Evolutionary conservation across 345 rosid genomes (phyloP).

Genomic region (Orychophragmus violaceus): DNA sequence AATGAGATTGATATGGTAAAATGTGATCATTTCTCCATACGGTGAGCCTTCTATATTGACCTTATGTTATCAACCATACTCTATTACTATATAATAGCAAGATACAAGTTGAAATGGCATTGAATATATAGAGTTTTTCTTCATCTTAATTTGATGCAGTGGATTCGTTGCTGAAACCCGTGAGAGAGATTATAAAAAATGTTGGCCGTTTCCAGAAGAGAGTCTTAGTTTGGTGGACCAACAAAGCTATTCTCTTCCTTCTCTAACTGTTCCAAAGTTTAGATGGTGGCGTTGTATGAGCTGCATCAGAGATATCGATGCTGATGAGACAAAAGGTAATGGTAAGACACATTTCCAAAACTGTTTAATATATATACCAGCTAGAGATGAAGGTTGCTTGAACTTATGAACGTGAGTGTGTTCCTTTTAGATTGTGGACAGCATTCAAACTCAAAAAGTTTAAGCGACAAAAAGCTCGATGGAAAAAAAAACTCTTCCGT

Average conservation of each 20-base stretch:
- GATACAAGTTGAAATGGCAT: background rate
- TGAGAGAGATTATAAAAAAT: slow-evolving; percentile 40
- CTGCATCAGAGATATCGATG: slow-evolving; percentile 36
- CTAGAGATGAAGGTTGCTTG: background rate
- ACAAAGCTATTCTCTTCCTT: slow-evolving; percentile 36
- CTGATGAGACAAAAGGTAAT: slow-evolving; percentile 20
- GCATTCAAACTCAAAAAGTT: background rate
- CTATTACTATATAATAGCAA: background rate
- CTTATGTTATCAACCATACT: background rate
- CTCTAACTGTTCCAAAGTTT: slow-evolving; percentile 40
- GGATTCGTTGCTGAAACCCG: slow-evolving; percentile 64
- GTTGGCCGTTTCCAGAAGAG: slow-evolving; percentile 66
- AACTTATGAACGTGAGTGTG: background rate
- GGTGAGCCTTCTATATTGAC: slow-evolving; percentile 39
- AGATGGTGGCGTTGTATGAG: slow-evolving; percentile 55
- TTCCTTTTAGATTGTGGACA: background rate
- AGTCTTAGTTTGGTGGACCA: slow-evolving; percentile 14
- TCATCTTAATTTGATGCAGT: slow-evolving; percentile 35
- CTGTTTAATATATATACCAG: background rate
- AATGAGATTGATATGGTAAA: slow-evolving; percentile 31
- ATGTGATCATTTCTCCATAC: slow-evolving; percentile 71
- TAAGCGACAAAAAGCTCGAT: slow-evolving; percentile 22
- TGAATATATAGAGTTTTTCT: background rate
- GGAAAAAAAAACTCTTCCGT: slow-evolving; percentile 23
- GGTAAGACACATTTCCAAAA: background rate